A percentile compares a stretch with the other conserved stretches of the same genome.
phyloP scores from a whole-genome alignment of 495 filamentous ascomycete genomes.

The Penicillium riverlandense region DNA sequence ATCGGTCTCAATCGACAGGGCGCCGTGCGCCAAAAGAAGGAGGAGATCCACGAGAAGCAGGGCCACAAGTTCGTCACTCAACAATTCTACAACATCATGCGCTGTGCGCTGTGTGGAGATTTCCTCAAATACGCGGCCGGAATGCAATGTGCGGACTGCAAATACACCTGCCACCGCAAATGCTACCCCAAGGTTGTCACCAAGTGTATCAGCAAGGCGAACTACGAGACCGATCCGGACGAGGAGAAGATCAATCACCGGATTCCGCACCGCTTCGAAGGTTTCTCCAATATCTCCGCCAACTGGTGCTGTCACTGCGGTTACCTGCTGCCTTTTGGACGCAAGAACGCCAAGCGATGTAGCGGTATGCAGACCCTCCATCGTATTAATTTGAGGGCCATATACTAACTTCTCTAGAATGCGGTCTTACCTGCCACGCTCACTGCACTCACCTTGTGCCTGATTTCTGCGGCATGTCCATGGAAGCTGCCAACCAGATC shows the following conservation, averaged over 20 bases:
- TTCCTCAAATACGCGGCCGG: slow-evolving; percentile 97
- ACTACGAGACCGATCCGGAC: slow-evolving; percentile 94
- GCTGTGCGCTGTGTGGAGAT: slow-evolving; percentile 94
- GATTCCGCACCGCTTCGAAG: slow-evolving; percentile 93
- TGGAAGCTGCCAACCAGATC: slow-evolving; percentile 94
- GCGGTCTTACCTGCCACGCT: slow-evolving; percentile 82
- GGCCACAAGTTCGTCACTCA: slow-evolving; percentile 97
- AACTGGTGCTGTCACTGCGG: slow-evolving; percentile 99
- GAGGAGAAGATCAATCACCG: slow-evolving; percentile 99
- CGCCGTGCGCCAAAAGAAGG: slow-evolving; percentile 92
- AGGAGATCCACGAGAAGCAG: slow-evolving; percentile 95
- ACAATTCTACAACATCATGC: slow-evolving; percentile 99
- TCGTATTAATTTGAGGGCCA: neutral
- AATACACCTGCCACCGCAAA: slow-evolving; percentile 96
- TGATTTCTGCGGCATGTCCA: slow-evolving; percentile 99
- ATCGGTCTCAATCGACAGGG: slow-evolving; percentile 89
- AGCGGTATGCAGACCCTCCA: slow-evolving; percentile 49
- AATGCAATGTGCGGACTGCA: slow-evolving; percentile 99
- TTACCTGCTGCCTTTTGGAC: slow-evolving; percentile 93
- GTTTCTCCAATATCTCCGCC: slow-evolving; percentile 90
- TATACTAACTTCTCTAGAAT: slow-evolving; percentile 57
- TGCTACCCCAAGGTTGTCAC: slow-evolving; percentile 97
- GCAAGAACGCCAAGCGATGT: slow-evolving; percentile 89
- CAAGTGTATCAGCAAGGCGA: slow-evolving; percentile 99
- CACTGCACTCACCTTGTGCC: slow-evolving; percentile 92